phyloP scores from a whole-genome alignment of 2,329 filamentous ascomycete species.

The Eutypa lata region DNA sequence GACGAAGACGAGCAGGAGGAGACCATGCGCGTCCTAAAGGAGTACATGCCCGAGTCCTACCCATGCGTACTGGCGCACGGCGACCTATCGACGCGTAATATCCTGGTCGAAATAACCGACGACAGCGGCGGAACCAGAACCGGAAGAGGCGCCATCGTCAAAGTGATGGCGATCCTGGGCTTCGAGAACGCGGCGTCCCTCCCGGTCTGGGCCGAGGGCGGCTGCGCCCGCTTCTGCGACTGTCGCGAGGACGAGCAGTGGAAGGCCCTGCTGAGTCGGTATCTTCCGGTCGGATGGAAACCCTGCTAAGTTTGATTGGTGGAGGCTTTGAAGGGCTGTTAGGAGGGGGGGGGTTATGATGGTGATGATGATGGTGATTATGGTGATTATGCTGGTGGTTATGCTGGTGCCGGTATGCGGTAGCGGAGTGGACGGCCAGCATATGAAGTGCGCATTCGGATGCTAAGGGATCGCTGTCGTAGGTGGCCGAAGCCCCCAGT shows the following conservation, averaged over 20 bases:
- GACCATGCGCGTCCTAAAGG: constrained; percentile 10
- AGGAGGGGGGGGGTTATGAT: no score
- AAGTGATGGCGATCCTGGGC: constrained; percentile 18
- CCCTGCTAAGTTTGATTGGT: constrained; percentile 21
- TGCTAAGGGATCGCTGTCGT: constrained; percentile 15
- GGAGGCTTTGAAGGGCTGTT: constrained; percentile 16
- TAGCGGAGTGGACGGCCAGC: no score
- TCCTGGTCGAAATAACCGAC: constrained; percentile 10
- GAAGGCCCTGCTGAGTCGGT: constrained; percentile 20
- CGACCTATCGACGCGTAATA: constrained; percentile 22
- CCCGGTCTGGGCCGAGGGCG: constrained; percentile 23
- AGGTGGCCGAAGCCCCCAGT: constrained; percentile 17
- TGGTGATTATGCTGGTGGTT: no score
- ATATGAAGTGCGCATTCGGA: constrained; percentile 4
- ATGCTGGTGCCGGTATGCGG: no score
- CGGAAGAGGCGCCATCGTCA: constrained; percentile 1
- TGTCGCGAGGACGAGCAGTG: constrained; percentile 24
- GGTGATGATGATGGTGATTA: no score
- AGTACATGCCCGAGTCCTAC: constrained; percentile 20
- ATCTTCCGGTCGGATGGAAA: constrained; percentile 12
- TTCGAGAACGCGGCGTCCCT: constrained; percentile 21
- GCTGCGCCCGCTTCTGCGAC: constrained; percentile 21
- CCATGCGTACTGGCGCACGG: constrained; percentile 26
- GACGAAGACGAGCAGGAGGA: constrained; percentile 3
- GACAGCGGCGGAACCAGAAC: neutral